phyloP scores from a whole-genome alignment of 805 yeast genomes.

The Jamesozyma hellenica region DNA sequence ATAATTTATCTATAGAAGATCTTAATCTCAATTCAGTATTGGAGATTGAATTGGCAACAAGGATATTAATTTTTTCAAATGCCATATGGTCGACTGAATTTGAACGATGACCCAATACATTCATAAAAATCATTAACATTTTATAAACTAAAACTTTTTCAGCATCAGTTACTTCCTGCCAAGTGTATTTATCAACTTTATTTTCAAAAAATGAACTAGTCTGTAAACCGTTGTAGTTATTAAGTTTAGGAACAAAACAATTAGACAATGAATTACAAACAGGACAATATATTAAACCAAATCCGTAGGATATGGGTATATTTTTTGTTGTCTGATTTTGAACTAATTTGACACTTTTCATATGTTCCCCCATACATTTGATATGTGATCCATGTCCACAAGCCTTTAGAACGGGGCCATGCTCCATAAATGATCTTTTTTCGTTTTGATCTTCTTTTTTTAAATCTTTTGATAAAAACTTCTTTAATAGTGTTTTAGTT shows the following conservation, averaged over 20 bases:
- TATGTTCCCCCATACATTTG: constrained; percentile 58
- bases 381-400: constrained; percentile 95
- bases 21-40: constrained; percentile 58
- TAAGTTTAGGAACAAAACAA: constrained; percentile 59
- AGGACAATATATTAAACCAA: constrained; percentile 77
- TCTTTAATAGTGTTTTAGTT: too few species aligned
- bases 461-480: too few species aligned
- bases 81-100: background rate
- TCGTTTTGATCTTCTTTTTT: background rate
- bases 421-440: background rate
- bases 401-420: constrained; percentile 32
- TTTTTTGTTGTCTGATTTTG: constrained; percentile 72
- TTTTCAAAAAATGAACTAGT: constrained; percentile 6
- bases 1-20: constrained; percentile 28
- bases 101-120: background rate
- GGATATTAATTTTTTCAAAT: constrained; percentile 10
- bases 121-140: background rate
- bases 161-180: background rate
- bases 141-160: background rate
- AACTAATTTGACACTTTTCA: constrained; percentile 44
- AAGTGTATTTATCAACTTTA: background rate
- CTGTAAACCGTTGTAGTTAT: constrained; percentile 4
- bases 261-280: constrained; percentile 82
- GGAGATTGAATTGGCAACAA: constrained; percentile 48
- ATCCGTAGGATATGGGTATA: constrained; percentile 61